Evolutionary conservation across 2,329 filamentous ascomycete genomes (phyloP).

Genomic region (Laburnicola sp.): DNA sequence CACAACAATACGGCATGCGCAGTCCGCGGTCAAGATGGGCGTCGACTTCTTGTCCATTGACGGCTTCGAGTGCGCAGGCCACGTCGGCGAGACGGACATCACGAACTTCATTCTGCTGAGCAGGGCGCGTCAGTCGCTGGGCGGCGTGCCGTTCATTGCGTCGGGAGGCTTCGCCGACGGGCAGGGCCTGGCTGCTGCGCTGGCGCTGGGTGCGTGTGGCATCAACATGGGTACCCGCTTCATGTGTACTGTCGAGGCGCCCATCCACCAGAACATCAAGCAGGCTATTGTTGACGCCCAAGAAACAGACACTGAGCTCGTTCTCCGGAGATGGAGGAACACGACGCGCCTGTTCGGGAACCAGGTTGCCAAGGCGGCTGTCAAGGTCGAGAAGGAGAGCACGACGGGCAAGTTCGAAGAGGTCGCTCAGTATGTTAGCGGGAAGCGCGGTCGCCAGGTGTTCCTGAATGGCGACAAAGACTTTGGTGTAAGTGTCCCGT

Average conservation of each 20-base stretch:
- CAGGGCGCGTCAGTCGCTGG: conserved; percentile 78
- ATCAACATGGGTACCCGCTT: conserved; percentile 99
- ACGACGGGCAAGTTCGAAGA: conserved; percentile 85
- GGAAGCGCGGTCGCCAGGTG: conserved; percentile 86
- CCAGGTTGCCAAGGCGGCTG: conserved; percentile 78
- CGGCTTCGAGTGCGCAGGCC: conserved; percentile 94
- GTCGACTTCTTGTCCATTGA: conserved; percentile 97
- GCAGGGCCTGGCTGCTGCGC: conserved; percentile 84
- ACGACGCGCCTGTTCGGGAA: conserved; percentile 88
- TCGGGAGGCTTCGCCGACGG: conserved; percentile 96
- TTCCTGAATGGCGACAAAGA: conserved; percentile 91
- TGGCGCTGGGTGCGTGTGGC: conserved; percentile 86
- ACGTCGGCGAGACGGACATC: conserved; percentile 85
- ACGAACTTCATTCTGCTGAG: conserved; percentile 88
- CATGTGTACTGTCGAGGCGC: conserved; percentile 93
- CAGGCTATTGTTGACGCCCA: conserved; percentile 83
- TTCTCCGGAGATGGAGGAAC: conserved; percentile 90
- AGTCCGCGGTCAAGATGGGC: conserved; percentile 88
- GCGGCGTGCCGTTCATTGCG: conserved; percentile 84
- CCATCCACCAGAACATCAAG: conserved; percentile 93
- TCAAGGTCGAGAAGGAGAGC: conserved; percentile 82
- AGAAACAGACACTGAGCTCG: conserved; percentile 87
- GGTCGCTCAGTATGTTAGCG: conserved; percentile 83
- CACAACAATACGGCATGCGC: conserved; percentile 91
- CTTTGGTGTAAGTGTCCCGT: conserved; percentile 59